These are phyloP conservation scores for Rhizomucor pusillus DNA, from an alignment of 371 early-diverging fungal species.

Conservation along the genomic window DNA sequence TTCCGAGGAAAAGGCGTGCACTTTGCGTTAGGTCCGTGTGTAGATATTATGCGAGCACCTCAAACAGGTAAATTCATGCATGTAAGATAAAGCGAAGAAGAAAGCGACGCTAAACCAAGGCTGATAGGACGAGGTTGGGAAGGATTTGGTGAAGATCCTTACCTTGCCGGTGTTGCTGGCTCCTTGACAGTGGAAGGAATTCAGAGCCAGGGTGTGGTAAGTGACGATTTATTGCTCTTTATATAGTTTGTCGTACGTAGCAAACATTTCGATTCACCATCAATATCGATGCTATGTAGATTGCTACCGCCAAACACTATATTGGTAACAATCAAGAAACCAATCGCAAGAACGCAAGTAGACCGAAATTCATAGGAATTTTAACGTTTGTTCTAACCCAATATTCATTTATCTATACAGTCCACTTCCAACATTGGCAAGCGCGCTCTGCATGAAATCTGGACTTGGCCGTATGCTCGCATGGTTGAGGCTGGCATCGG, in stretches of 20 bases:
- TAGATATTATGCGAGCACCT: slow-evolving; percentile 5
- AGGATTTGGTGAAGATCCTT: slow-evolving; percentile 62
- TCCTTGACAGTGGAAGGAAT: slow-evolving; percentile 30
- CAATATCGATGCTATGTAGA: slow-evolving; percentile 10
- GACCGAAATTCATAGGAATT: slow-evolving; percentile 25
- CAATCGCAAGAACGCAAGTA: slow-evolving; percentile 15
- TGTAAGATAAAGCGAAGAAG: slow-evolving; percentile 27
- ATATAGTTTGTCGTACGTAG: not conserved
- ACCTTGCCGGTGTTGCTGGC: slow-evolving; percentile 38
- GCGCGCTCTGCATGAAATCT: slow-evolving; percentile 53
- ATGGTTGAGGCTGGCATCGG: slow-evolving; percentile 46
- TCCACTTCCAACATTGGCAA: slow-evolving; percentile 39
- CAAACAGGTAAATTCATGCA: no score
- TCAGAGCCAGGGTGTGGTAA: slow-evolving; percentile 42
- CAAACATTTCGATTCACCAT: no score
- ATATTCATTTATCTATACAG: slow-evolving; percentile 6
- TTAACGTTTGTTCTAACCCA: not conserved
- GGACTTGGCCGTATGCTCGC: slow-evolving; percentile 45
- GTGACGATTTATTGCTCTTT: not conserved
- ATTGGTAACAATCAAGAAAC: slow-evolving; percentile 54
- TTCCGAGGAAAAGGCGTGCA: slow-evolving; percentile 50
- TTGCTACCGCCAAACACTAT: slow-evolving; percentile 55
- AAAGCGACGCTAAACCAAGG: no score
- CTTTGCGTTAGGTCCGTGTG: slow-evolving; percentile 41
- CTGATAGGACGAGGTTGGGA: slow-evolving; percentile 68